Evolutionary conservation across 2,329 filamentous ascomycete species (phyloP), one percentile per base, ranked within the genome.

Genomic region (Aspergillus pseudotamarii): DNA sequence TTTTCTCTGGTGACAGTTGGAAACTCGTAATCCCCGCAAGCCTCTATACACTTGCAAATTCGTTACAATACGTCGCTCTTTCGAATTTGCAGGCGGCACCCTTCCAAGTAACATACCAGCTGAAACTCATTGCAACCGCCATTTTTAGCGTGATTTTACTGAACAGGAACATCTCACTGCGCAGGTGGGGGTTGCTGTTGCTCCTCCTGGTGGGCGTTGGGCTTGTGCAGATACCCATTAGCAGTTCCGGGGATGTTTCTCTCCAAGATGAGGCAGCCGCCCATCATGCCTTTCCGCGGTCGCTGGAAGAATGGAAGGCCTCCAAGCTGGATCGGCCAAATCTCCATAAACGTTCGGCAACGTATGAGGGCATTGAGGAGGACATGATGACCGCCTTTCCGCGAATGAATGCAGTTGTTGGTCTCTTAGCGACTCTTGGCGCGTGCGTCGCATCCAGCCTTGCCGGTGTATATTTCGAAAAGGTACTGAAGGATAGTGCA

Each of bases 1-100:
- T 97, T 19, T 96, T 98, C 75, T 90, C 91, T 0, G 90, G 91
- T 11, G 95, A 98, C 75, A 93, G 93, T 69, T 98, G 94, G 94
- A 97, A 97, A 78, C 81, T 99, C 67, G 93, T 92, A 10, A 89
- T 98, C 48, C 95, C 94, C 0, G 95, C 94, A 4, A 85, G 88
- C 5, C 83, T 98, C 1, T 98, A 97, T 75, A 97, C 94, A 0
- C 76, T 97, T 32, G 93, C 97, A 72, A 98, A 97, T 74, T 91
- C 91, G n/a, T 81, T 98, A 59, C 93, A 97, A 76, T 99, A 97
- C 73, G 86, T 96, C 58, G 94, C 93, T 1, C 88, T 97, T 12
- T 93, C 92, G 65, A 97, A 98, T 69, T 79, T 98, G 71, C 93
- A 96, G 72, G 91, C 94, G 0, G 93, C 95, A 5, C 93, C 94